Evolutionary conservation across 1,284 basidiomycete genomes (phyloP), one percentile per base, ranked within the genome.

Genomic region (Melampsora occidentalis): DNA sequence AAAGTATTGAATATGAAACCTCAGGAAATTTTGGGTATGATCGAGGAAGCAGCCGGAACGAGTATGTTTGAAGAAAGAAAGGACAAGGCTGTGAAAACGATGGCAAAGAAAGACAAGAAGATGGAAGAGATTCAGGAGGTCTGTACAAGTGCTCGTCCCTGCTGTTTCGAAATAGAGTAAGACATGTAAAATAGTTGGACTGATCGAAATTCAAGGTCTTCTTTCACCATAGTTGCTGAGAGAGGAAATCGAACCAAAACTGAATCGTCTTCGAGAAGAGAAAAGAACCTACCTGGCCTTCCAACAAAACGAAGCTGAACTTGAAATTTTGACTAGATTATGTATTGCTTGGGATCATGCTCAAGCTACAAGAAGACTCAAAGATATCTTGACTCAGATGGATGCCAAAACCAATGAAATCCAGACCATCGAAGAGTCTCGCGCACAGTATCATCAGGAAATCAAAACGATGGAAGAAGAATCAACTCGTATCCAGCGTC

Each of bases 1-100:
- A 84, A 92, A 88, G 92, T 99, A 1, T 88, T 99, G 75, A 99
- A 98, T 84, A 99, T 99, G 97, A 91, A 94, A 71, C 95, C 97
- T 0, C 91, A 91, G 84, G 97, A 99, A 83, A 97, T 99, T 79
- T 87, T 99, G 18, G 93, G 94, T 2, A 96, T 99, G 92, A 94
- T 99, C 14, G 97, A 99, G 83, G 97, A 99, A 84, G 97, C 97
- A 0, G 93, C 96, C 0, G 97, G 97, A 1, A 99, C 97, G 66
- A 90, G 94, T 51, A 99, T 99, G 96, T 99, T 98, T 81, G 97
- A 99, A 83, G 96, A 99, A 78, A 89, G 93, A 48, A 99, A 99
- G 83, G 94, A 97, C 81, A 98, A 97, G 83, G 96, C 97, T 9
- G 89, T 91, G 82, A 95, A 93, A 84, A 97, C 94, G 0, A 99